Evolutionary conservation across 2,329 filamentous ascomycete genomes (phyloP), one percentile per base, ranked within the genome.

Genomic region (Aspergillus neoniger): DNA sequence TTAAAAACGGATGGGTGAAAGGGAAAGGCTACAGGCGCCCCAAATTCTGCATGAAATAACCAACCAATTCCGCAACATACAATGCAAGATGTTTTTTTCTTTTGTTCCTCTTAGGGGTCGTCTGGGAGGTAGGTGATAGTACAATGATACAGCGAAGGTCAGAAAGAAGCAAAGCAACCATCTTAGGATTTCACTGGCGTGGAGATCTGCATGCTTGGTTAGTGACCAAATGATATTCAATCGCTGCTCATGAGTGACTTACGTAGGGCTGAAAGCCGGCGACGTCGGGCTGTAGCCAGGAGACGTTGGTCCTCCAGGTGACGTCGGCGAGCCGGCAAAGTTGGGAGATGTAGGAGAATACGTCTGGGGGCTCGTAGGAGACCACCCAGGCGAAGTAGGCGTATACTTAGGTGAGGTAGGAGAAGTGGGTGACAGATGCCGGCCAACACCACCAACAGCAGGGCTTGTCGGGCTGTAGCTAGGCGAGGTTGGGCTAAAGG

Each of bases 391-490:
- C 61, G 83, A 86, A 39, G 82, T 83, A 21, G 83, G 82, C 36
- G 83, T 85, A 69, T 85, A 86, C 72, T 82, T 80, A 19, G 81
- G 81, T 56, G 80, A 82, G 0, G 80, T 82, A 8, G 81, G 80
- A 5, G 80, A 81, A 21, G 77, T 79, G 19, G 77, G 77, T 28
- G 77, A 79, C 51, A 79, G 67, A 63, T 77, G 76, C 57, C 75
- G 76, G 59, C 70, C 74, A 62, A 65, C 73, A 55, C 76, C 77
- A 65, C 76, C 77, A 62, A 80, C 74, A 57, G 78, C 77, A 62
- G 81, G 81, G 65, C 80, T 82, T 12, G 83, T 85, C 17, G 84
- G 84, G 55, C 82, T 85, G 68, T 85, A 86, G 64, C 80, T 82
- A 21, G 84, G 85, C 36, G 83, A 85, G 6, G 85, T 87, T 44